Percentiles rank a stretch among this genome's conserved stretches.
These are phyloP conservation scores for Tardiomyces blankii DNA, from an alignment of 1,139 yeast genomes.

Conservation along the genomic window DNA sequence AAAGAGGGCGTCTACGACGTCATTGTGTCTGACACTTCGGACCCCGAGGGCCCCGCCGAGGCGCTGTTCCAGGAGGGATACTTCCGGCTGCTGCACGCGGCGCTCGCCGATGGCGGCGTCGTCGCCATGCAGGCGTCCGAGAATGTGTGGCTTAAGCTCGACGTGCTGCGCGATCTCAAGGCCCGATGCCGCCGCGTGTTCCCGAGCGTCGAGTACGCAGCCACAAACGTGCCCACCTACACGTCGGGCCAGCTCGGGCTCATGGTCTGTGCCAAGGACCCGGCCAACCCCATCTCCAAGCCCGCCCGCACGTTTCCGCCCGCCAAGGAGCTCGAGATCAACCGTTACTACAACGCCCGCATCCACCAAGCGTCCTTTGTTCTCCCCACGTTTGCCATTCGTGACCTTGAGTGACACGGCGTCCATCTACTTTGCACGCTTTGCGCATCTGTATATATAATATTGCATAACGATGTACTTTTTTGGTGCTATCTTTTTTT, in stretches of 20 bases:
- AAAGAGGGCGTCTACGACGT: slow-evolving; percentile 48
- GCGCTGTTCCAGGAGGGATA: slow-evolving; percentile 78
- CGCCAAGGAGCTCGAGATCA: slow-evolving; percentile 50
- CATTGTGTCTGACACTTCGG: slow-evolving; percentile 88
- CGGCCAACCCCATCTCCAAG: slow-evolving; percentile 45
- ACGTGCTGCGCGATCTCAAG: slow-evolving; percentile 65
- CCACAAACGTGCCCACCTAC: slow-evolving; percentile 84
- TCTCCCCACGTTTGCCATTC: slow-evolving; percentile 70
- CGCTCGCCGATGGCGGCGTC: slow-evolving; percentile 77
- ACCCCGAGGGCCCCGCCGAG: slow-evolving; percentile 96
- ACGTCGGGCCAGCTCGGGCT: slow-evolving; percentile 92
- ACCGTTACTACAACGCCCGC: slow-evolving; percentile 68
- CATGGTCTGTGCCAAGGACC: slow-evolving; percentile 81
- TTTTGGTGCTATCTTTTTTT: too few relatives aligned
- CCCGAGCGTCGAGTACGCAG: slow-evolving; percentile 82
- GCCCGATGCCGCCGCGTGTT: slow-evolving; percentile 66
- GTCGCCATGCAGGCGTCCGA: slow-evolving; percentile 83
- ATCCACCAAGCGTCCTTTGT: slow-evolving; percentile 82
- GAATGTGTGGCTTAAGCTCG: slow-evolving; percentile 80
- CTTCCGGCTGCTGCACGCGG: slow-evolving; percentile 66
- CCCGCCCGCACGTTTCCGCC: slow-evolving; percentile 60
- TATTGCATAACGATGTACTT: too few relatives aligned
- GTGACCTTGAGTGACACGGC: background rate
- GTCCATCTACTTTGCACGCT: too few relatives aligned
- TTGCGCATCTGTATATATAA: too few relatives aligned